Evolutionary conservation across 1,284 basidiomycete genomes (phyloP).

Genomic region (Mycosarcoma mackinlayi): DNA sequence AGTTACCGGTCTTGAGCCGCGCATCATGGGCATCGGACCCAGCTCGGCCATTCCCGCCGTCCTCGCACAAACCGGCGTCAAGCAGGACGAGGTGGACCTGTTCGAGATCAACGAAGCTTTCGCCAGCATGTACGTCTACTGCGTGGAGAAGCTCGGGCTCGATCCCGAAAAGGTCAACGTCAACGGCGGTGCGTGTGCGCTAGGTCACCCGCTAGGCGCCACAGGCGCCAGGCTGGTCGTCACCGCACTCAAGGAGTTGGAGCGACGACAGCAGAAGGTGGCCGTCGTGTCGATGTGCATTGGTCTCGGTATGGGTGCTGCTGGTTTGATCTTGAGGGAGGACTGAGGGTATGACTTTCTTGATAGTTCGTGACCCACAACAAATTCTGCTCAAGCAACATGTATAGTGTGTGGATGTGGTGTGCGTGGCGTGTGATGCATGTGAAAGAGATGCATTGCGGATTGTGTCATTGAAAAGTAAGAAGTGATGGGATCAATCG

Average conservation of each 20-base stretch:
- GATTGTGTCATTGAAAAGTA: background rate
- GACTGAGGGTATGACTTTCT: constrained; percentile 53
- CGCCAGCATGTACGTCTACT: constrained; percentile 72
- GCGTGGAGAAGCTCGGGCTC: constrained; percentile 78
- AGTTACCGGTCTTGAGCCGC: constrained; percentile 78
- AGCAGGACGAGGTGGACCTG: constrained; percentile 79
- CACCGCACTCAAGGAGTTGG: constrained; percentile 84
- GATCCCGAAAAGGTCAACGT: constrained; percentile 76
- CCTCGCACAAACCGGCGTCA: constrained; percentile 76
- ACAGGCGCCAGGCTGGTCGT: constrained; percentile 89
- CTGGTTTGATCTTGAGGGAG: constrained; percentile 77
- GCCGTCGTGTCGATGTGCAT: constrained; percentile 87
- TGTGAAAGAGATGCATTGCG: background rate
- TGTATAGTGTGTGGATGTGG: background rate
- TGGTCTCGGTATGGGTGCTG: constrained; percentile 81
- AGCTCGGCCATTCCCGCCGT: constrained; percentile 62
- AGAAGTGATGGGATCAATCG: background rate
- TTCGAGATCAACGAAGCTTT: constrained; percentile 85
- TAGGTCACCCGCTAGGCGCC: constrained; percentile 86
- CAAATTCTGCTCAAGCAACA: background rate
- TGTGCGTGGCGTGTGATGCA: background rate
- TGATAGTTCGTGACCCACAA: background rate
- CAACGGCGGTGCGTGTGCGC: constrained; percentile 88
- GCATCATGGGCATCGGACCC: constrained; percentile 80
- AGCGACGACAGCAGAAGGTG: constrained; percentile 81